These are phyloP conservation scores for Polyporus tsugae DNA, from an alignment of 1,284 basidiomycete genomes.

Conservation along the genomic window DNA sequence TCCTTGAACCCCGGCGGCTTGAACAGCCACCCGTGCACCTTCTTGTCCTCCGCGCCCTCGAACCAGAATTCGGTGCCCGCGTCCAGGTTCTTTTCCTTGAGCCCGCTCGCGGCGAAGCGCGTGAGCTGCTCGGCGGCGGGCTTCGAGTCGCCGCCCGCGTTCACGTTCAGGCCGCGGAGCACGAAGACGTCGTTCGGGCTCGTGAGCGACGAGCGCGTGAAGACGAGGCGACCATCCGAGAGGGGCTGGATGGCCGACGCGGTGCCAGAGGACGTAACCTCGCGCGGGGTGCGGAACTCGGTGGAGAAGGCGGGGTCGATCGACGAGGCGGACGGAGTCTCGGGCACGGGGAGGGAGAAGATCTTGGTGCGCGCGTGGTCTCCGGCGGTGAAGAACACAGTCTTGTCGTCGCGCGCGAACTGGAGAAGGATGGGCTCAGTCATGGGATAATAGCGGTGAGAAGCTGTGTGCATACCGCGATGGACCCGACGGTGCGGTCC, in stretches of 20 bases:
- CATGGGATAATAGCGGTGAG: neutral
- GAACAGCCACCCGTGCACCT: constrained; percentile 85
- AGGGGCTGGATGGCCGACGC: constrained; percentile 70
- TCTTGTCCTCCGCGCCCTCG: constrained; percentile 73
- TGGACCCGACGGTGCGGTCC: constrained; percentile 78
- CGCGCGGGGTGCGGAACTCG: constrained; percentile 61
- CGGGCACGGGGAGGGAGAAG: constrained; percentile 72
- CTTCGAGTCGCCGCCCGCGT: constrained; percentile 34
- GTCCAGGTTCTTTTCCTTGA: constrained; percentile 66
- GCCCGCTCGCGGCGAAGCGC: constrained; percentile 60
- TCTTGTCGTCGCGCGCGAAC: constrained; percentile 78
- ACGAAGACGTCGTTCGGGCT: constrained; percentile 80
- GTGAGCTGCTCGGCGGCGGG: constrained; percentile 62
- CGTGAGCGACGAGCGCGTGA: constrained; percentile 73
- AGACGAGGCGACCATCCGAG: constrained; percentile 65
- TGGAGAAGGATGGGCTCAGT: constrained; percentile 37
- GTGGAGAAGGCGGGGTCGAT: constrained; percentile 56
- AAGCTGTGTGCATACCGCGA: constrained; percentile 55
- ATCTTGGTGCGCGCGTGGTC: constrained; percentile 80
- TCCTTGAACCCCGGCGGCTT: constrained; percentile 80
- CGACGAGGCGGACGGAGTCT: constrained; percentile 62
- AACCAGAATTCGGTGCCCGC: constrained; percentile 87
- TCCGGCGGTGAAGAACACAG: constrained; percentile 79
- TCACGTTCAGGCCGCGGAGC: constrained; percentile 51
- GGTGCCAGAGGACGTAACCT: constrained; percentile 64